A percentile compares a stretch with the other conserved stretches of the same genome.
These are phyloP conservation scores for Emergomyces pasteurianus DNA, from an alignment of 2,329 filamentous ascomycete species.

Conservation along the genomic window DNA sequence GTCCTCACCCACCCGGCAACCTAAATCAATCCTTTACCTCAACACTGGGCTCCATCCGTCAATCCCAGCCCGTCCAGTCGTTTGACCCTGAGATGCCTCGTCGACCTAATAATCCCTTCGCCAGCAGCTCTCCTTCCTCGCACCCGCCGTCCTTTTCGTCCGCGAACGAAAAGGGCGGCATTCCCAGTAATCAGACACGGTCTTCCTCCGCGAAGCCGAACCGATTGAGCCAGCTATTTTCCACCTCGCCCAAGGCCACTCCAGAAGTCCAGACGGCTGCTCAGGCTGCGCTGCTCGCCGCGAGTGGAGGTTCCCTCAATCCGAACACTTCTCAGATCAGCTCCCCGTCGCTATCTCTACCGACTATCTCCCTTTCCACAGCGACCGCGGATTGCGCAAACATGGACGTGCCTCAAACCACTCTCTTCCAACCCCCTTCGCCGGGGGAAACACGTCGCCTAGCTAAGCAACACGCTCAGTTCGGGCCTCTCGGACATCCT, in stretches of 20 bases:
- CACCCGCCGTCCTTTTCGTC: slow-evolving; percentile 39
- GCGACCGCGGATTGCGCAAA: slow-evolving; percentile 65
- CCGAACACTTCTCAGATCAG: slow-evolving; percentile 51
- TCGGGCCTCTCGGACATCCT: slow-evolving; percentile 69
- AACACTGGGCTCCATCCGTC: not conserved
- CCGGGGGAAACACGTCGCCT: slow-evolving; percentile 68
- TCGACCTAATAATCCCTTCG: slow-evolving; percentile 48
- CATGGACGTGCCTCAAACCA: slow-evolving; percentile 62
- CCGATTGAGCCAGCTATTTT: slow-evolving; percentile 73
- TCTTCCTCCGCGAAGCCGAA: slow-evolving; percentile 51
- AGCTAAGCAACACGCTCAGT: slow-evolving; percentile 74
- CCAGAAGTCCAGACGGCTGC: slow-evolving; percentile 38
- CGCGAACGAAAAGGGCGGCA: slow-evolving; percentile 43
- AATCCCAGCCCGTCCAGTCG: not conserved
- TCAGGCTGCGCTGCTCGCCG: slow-evolving; percentile 52
- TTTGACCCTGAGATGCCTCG: slow-evolving; percentile 45
- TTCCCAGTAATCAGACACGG: slow-evolving; percentile 36
- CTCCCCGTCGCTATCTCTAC: slow-evolving; percentile 63
- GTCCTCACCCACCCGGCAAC: not conserved
- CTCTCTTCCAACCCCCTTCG: slow-evolving; percentile 76
- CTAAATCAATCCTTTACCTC: not conserved
- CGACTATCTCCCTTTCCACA: slow-evolving; percentile 83
- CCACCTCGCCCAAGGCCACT: slow-evolving; percentile 64
- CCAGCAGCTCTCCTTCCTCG: slow-evolving; percentile 39
- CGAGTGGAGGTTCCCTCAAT: slow-evolving; percentile 45